Evolutionary conservation across 2,329 filamentous ascomycete genomes (phyloP).

Genomic region (Ophiocordyceps polyrhachis-furcata): DNA sequence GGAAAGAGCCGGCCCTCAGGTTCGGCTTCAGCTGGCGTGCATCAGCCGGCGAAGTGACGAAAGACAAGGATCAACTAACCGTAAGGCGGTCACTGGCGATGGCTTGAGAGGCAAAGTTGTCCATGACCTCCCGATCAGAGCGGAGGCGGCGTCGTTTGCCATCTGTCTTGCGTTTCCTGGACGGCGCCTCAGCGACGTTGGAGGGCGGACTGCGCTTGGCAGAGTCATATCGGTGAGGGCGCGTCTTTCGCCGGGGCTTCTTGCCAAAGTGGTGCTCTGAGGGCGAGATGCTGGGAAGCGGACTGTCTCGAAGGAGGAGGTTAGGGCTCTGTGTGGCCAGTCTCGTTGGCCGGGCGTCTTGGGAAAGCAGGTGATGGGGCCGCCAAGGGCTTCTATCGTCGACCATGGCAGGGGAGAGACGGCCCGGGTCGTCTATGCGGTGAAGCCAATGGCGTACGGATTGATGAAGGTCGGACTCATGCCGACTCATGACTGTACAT

Average conservation of each 20-base stretch:
- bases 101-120: slow-evolving; percentile 34
- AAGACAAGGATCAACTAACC: slow-evolving; percentile 6
- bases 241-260: slow-evolving; percentile 1
- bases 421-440: not conserved
- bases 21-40: slow-evolving; percentile 14
- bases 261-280: not conserved
- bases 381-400: not conserved
- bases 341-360: not conserved
- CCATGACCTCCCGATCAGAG: slow-evolving; percentile 28
- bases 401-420: not conserved
- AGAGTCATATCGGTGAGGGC: slow-evolving; percentile 4
- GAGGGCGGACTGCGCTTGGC: not conserved
- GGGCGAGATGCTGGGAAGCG: slow-evolving; percentile 1
- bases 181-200: not conserved
- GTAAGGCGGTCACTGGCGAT: slow-evolving; percentile 22
- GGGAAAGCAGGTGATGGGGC: not conserved
- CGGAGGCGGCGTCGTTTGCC: slow-evolving; percentile 11
- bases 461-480: not conserved
- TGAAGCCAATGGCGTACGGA: slow-evolving; percentile 1
- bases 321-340: not conserved
- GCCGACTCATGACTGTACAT: not conserved
- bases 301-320: slow-evolving; percentile 1
- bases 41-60: not conserved
- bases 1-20: slow-evolving; percentile 14
- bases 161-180: slow-evolving; percentile 1